Base-by-base conservation (phyloP, 805 yeast species). In the Pichia kluyveri region DNA sequence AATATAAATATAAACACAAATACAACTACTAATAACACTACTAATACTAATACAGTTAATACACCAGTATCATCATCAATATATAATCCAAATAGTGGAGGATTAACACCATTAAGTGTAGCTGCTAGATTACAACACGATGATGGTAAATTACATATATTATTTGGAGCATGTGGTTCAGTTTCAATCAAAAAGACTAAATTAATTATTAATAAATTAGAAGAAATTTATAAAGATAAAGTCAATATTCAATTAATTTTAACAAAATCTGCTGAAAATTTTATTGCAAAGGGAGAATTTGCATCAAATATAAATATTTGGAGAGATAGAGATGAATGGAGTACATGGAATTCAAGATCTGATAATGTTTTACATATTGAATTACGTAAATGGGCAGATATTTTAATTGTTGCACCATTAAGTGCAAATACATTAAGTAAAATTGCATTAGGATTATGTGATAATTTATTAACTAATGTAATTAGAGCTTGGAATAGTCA, bases 331-430 rank as follows among this genome's bases (percentile, higher is more conserved):
- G 83, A 78, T 56, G 83, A 78, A 61, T 78, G 83, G 83, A 51
- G 56, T 14, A 58, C 66, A 17, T 78, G 83, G 83, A 68, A 69
- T 54, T 62, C 66, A 40, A 63, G 83, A 54, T 70, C 75, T 45
- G 83, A 78, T 58, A 82, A 82, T 5, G 82, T 78, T 45, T 66
- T 78, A 53, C 83, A 77, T 56, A 76, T 77, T 48, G 82, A 77
- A 58, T 63, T 77, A 46, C 69, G 83, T 50, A 69, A 81, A 52
- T 77, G 83, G 83, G 82, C 83, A 0, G 81, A 77, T 62, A 70
- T 77, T 42, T 60, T 77, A 44, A 65, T 77, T 34, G 75, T 77
- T 30, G 78, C 80, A 47, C 82, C 82, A 2, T 64, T 77, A 49
- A 74, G 81, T 2, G 81, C 83, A 14, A 77, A 77, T 56, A 76